phyloP scores from a whole-genome alignment of 805 yeast species.

The Saturnispora serradocipensis region DNA sequence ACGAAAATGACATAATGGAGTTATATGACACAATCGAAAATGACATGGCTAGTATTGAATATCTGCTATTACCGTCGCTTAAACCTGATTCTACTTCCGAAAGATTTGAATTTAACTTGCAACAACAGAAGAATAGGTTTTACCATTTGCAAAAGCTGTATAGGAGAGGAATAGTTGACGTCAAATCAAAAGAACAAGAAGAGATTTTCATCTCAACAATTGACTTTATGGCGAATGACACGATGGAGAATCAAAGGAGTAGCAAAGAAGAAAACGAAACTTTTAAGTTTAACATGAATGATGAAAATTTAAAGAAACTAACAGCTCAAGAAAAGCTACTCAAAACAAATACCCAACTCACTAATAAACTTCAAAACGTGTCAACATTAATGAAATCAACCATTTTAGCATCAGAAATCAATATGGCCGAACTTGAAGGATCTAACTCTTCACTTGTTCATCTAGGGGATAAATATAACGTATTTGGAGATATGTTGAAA shows the following conservation, averaged over 20 bases:
- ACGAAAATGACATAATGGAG: slow-evolving; percentile 13
- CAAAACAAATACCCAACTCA: slow-evolving; percentile 38
- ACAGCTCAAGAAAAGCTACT: slow-evolving; percentile 34
- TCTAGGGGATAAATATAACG: slow-evolving; percentile 34
- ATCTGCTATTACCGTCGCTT: slow-evolving; percentile 8
- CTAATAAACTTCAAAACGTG: slow-evolving; percentile 38
- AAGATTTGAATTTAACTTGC: slow-evolving; percentile 11
- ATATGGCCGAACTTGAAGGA: slow-evolving; percentile 37
- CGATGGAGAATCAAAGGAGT: background rate
- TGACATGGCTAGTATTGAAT: slow-evolving; percentile 11
- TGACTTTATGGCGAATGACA: slow-evolving; percentile 9
- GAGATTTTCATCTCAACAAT: slow-evolving; percentile 8
- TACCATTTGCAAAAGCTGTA: slow-evolving; percentile 21
- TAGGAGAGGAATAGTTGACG: slow-evolving; percentile 22
- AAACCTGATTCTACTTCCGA: slow-evolving; percentile 2
- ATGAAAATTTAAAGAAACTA: slow-evolving; percentile 20
- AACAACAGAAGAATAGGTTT: slow-evolving; percentile 17
- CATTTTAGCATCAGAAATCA: slow-evolving; percentile 42
- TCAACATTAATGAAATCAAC: slow-evolving; percentile 41
- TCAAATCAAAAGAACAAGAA: slow-evolving; percentile 16
- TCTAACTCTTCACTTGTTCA: slow-evolving; percentile 35
- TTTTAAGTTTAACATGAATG: slow-evolving; percentile 15
- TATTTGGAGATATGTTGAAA: slow-evolving; percentile 33
- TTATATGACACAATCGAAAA: slow-evolving; percentile 16
- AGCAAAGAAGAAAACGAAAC: slow-evolving; percentile 2